Conservation (phyloP, 2,329 filamentous ascomycete species). For the Epichloe gansuensis region DNA sequence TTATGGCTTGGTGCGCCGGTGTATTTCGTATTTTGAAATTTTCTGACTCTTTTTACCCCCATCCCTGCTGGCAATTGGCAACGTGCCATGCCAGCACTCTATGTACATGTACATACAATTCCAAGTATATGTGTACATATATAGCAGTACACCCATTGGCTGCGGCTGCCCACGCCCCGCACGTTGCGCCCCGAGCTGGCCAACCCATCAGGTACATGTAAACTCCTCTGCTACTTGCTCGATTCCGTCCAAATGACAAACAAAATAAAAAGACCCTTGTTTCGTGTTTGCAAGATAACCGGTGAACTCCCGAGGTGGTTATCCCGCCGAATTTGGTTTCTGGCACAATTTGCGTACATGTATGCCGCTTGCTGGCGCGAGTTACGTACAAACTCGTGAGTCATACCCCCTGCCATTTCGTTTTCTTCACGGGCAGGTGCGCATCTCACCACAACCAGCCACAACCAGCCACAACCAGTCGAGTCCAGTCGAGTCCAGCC, state of each 20-base stretch:
- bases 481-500: too few relatives aligned
- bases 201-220: too few relatives aligned
- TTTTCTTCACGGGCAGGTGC: too few relatives aligned
- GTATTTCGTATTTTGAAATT: neutral
- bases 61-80: neutral
- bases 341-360: neutral
- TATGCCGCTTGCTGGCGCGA: neutral
- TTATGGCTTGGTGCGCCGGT: neutral
- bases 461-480: too few relatives aligned
- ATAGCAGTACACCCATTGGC: too few relatives aligned
- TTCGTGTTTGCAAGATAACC: neutral
- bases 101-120: too few relatives aligned
- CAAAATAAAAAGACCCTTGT: neutral
- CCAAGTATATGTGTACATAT: too few relatives aligned
- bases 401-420: neutral
- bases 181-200: too few relatives aligned
- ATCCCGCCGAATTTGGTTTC: neutral
- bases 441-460: too few relatives aligned
- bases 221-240: neutral
- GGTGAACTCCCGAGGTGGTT: neutral
- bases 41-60: neutral
- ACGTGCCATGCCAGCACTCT: too few relatives aligned
- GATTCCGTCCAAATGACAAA: neutral
- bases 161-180: too few relatives aligned
- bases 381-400: too few relatives aligned